Evolutionary conservation across 225 moss, liverwort and hornwort genomes (phyloP).

Genomic region (Marchantia polymorpha): DNA sequence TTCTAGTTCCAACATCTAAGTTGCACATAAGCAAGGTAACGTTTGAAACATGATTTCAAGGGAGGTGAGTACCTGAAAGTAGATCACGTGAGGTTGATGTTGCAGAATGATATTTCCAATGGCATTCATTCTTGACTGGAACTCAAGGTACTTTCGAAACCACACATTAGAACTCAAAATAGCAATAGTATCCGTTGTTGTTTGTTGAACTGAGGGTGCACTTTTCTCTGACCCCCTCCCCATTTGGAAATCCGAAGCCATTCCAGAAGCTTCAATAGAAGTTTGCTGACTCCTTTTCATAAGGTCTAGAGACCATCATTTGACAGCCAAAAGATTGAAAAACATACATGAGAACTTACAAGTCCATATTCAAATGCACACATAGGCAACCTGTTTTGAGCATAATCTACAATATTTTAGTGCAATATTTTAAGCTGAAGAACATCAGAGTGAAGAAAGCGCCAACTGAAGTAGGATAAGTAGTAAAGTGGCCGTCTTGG

Average conservation of each 20-base stretch:
- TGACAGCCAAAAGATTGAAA: slow-evolving; percentile 36
- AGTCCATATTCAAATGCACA: not conserved
- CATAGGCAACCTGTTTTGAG: not conserved
- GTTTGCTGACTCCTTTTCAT: slow-evolving; percentile 38
- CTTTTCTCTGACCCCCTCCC: slow-evolving; percentile 44
- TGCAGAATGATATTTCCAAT: slow-evolving; percentile 80
- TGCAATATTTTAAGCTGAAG: too few relatives aligned
- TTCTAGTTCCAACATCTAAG: not conserved
- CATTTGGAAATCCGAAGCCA: slow-evolving; percentile 33
- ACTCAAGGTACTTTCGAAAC: slow-evolving; percentile 94
- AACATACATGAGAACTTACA: slow-evolving; percentile 12
- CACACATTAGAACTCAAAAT: slow-evolving; percentile 92
- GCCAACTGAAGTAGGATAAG: slow-evolving; percentile 75
- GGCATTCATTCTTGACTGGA: slow-evolving; percentile 72
- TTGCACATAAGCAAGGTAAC: not conserved
- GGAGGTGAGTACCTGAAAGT: slow-evolving; percentile 45
- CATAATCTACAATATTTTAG: too few relatives aligned
- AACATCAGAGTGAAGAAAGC: too few relatives aligned
- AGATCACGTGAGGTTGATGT: slow-evolving; percentile 81
- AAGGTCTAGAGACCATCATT: slow-evolving; percentile 45
- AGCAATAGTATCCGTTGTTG: slow-evolving; percentile 43
- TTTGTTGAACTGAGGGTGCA: slow-evolving; percentile 54
- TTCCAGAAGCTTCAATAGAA: slow-evolving; percentile 31
- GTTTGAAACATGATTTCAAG: not conserved
- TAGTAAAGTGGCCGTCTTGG: slow-evolving; percentile 56